Evolutionary conservation across 192 early-diverging fungal genomes (phyloP), one percentile per base, ranked within the genome.

Genomic region (Coemansia biformis): DNA sequence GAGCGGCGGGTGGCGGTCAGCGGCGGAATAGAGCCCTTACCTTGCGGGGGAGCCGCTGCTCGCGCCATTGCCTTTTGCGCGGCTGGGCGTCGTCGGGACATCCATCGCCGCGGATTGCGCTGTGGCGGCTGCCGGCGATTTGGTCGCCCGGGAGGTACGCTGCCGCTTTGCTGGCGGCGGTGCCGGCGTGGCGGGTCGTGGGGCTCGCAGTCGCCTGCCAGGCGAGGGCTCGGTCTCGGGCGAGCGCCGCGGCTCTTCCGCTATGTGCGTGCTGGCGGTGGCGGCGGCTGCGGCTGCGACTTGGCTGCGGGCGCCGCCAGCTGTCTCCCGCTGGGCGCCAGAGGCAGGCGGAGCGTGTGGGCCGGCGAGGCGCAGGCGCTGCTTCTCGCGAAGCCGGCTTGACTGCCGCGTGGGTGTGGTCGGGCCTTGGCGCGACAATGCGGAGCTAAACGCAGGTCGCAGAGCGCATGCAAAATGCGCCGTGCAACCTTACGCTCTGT

Each of bases 341-440:
- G 24, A n/a, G n/a, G n/a, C n/a, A n/a, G n/a, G n/a, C 24, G 24
- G 24, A 26, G 24, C 24, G 24, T 26, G 24, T 44, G n/a, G 2
- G 42, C 2, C 26, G 14, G 42, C 42, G 8, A 14, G 5, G 19
- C 16, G 14, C 28, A 43, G 29, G 18, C 41, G 46, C 34, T 53
- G 56, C 40, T 49, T 59, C 18, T 66, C 51, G 22, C 50, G 46
- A 30, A 50, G 21, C 41, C 63, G 63, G 33, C 57, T 51, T 16
- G 63, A 59, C 36, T 44, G 44, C 35, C 57, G 51, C 18, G 57
- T 54, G 30, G 57, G 40, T 26, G 42, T 38, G 36, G 16, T 53
- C 15, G 40, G 16, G 37, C n/a, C 39, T 54, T 59, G 59, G 32
- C 63, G 63, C 43, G 63, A 35, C 63, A 66, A 51, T 21, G 35